A percentile compares a stretch with the other conserved stretches of the same genome.
Conservation (phyloP, 1,284 basidiomycete species). For the Tilletia indica region DNA sequence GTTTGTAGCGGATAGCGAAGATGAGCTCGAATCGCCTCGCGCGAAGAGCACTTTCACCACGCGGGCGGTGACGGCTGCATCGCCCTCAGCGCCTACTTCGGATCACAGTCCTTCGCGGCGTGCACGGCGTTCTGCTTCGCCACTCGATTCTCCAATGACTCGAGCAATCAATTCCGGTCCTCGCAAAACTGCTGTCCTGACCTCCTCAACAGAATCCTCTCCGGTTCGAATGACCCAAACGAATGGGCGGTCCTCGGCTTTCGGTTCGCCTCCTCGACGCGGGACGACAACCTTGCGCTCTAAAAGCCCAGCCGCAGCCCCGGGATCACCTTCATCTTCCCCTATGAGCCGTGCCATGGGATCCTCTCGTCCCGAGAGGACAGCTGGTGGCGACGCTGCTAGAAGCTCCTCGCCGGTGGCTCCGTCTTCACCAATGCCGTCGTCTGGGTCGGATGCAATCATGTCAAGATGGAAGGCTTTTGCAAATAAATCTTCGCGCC, state of each 20-base stretch:
- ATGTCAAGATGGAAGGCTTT: conserved; percentile 14
- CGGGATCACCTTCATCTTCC: not conserved
- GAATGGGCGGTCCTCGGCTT: too few relatives aligned
- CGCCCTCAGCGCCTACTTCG: not conserved
- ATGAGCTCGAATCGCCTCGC: not conserved
- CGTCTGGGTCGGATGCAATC: conserved; percentile 12
- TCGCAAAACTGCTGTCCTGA: too few relatives aligned
- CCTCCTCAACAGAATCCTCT: too few relatives aligned
- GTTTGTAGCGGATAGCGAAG: not conserved
- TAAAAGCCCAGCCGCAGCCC: too few relatives aligned
- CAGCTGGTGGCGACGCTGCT: not conserved
- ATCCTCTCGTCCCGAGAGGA: not conserved
- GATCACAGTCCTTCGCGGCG: too few relatives aligned
- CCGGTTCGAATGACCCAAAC: too few relatives aligned
- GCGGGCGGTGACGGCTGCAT: not conserved
- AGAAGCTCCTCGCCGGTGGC: not conserved
- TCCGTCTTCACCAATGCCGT: not conserved
- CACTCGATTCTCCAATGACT: too few relatives aligned
- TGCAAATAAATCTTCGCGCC: conserved; percentile 1
- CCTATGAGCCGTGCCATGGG: not conserved
- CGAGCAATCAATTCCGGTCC: too few relatives aligned
- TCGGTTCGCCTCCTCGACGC: too few relatives aligned
- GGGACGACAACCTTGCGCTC: too few relatives aligned
- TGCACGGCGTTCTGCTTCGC: too few relatives aligned
- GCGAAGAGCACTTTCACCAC: too few relatives aligned